Evolutionary conservation across 1,284 basidiomycete genomes (phyloP).

Genomic region (Ceratobasidium sp.): DNA sequence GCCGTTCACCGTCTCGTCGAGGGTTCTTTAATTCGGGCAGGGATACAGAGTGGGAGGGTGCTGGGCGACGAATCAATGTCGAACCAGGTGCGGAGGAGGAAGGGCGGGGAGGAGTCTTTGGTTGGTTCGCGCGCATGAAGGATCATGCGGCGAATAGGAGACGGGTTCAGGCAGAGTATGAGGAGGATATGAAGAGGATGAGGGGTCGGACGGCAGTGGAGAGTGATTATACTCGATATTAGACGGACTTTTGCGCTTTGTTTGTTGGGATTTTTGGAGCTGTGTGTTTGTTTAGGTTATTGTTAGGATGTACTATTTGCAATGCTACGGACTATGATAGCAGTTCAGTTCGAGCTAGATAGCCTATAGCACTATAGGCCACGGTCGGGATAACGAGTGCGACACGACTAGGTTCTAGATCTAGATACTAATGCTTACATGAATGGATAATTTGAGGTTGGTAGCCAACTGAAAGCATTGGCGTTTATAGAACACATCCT

Average conservation of each 20-base stretch:
- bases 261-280: not conserved
- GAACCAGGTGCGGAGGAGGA: slow-evolving; percentile 18
- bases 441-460: too few relatives aligned
- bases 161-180: slow-evolving; percentile 31
- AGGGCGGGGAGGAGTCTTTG: slow-evolving; percentile 6
- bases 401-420: too few relatives aligned
- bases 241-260: not conserved
- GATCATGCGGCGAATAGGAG: slow-evolving; percentile 25
- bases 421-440: too few relatives aligned
- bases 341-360: too few relatives aligned
- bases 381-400: too few relatives aligned
- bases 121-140: slow-evolving; percentile 9
- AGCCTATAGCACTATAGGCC: too few relatives aligned
- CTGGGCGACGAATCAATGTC: slow-evolving; percentile 1
- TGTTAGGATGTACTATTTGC: not conserved
- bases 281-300: not conserved
- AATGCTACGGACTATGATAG: too few relatives aligned
- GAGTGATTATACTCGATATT: slow-evolving; percentile 28
- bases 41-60: slow-evolving; percentile 28
- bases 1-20: slow-evolving; percentile 7
- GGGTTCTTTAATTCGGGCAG: slow-evolving; percentile 18
- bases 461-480: too few relatives aligned
- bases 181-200: slow-evolving; percentile 38
- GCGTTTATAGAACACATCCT: too few relatives aligned
- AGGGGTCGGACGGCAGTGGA: slow-evolving; percentile 19